Evolutionary conservation across 345 rosid genomes (phyloP).

Genomic region (Mercurialis annua): DNA sequence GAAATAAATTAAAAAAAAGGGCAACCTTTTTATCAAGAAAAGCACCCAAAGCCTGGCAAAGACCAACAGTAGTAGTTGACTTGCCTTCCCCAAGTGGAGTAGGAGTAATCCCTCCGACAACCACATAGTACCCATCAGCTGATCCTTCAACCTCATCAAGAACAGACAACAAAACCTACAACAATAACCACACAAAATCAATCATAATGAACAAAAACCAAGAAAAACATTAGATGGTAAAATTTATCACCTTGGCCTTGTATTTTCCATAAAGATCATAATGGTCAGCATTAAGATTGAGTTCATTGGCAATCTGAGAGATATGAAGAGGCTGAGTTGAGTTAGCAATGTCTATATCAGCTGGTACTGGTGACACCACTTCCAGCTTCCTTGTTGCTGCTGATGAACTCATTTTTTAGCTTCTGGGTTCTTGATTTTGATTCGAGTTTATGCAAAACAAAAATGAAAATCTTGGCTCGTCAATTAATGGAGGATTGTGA

Average conservation of each 20-base stretch:
- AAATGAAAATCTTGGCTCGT: background rate
- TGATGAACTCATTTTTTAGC: slow-evolving; percentile 45
- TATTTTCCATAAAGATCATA: slow-evolving; percentile 93
- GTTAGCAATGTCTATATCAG: slow-evolving; percentile 92
- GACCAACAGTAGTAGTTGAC: slow-evolving; percentile 90
- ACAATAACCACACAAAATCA: background rate
- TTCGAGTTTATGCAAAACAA: background rate
- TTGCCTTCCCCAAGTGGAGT: slow-evolving; percentile 99
- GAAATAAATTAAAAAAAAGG: background rate
- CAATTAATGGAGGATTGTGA: background rate
- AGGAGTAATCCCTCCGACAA: slow-evolving; percentile 98
- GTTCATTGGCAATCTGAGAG: slow-evolving; percentile 74
- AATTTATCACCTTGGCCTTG: slow-evolving; percentile 81
- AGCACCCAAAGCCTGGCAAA: slow-evolving; percentile 96
- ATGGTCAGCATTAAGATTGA: slow-evolving; percentile 60
- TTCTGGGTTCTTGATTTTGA: background rate
- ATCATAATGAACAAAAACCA: too few relatives aligned
- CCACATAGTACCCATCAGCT: slow-evolving; percentile 83
- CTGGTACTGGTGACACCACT: slow-evolving; percentile 87
- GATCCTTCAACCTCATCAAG: slow-evolving; percentile 70
- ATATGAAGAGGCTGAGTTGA: slow-evolving; percentile 82
- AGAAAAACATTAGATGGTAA: background rate
- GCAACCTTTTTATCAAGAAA: slow-evolving; percentile 83
- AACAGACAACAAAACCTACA: slow-evolving; percentile 71
- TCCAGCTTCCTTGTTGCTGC: slow-evolving; percentile 57